Evolutionary conservation across 192 early-diverging fungal species (phyloP), one percentile per base, ranked within the genome.

Genomic region (Coemansia sp.): DNA sequence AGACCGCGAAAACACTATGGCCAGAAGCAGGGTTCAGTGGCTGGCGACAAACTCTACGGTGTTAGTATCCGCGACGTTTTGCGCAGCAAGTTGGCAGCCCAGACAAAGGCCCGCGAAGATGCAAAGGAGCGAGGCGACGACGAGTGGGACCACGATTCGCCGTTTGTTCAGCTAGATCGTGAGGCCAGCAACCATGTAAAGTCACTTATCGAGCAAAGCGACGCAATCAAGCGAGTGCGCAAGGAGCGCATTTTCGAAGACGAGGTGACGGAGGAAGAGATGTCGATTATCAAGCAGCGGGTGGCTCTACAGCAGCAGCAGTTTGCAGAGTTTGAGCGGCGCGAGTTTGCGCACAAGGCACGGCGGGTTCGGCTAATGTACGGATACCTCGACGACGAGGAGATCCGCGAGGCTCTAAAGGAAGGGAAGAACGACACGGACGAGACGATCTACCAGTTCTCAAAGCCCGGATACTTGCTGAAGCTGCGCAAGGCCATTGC

Each of bases 181-280:
- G 69, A 78, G 64, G 71, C 65, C 34, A 64, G 69, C 76, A 58
- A 78, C 49, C 76, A 78, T 40, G 76, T 78, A 35, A 68, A 72
- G 51, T 63, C 76, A 43, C 70, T 79, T 22, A 74, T 79, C 58
- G 53, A 74, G 46, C 67, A 80, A 40, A 90, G 89, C 69, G 84
- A 87, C 25, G 74, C 74, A 29, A 89, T 90, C 62, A 83, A 81
- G 62, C 85, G 78, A 8, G 81, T 89, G 45, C 84, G 88, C 34
- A 94, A 93, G 63, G 88, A 91, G 52, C 85, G 88, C 32, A 85
- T 97, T 2, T 97, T 97, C 70, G 80, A 86, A 56, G 84, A 93
- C 47, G 90, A 93, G 68, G 86, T 94, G 22, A 97, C 94, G 1
- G 88, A 89, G 59, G 85, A 88, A 34, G 94, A 97, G 65, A 83